phyloP scores from a whole-genome alignment of 345 rosid species.

The Camelina neglecta region DNA sequence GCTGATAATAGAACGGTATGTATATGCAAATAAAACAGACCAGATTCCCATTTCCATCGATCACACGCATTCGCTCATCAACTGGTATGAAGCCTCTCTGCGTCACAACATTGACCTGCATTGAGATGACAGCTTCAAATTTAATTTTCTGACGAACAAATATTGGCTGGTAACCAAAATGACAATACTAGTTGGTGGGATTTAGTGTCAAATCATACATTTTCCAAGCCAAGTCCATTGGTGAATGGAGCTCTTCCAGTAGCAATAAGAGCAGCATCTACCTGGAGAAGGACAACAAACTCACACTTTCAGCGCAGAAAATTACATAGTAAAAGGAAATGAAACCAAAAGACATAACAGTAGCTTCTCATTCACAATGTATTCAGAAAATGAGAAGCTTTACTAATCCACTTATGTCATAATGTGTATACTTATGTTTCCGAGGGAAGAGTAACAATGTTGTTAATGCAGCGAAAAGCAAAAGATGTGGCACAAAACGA shows the following conservation, averaged over 20 bases:
- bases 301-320: constrained; percentile 18
- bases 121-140: constrained; percentile 22
- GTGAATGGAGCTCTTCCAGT: constrained; percentile 99
- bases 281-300: constrained; percentile 54
- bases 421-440: background rate
- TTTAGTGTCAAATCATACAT: constrained; percentile 52
- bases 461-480: background rate
- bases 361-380: background rate
- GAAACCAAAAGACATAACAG: background rate
- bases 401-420: background rate
- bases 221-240: constrained; percentile 94
- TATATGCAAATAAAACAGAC: constrained; percentile 47
- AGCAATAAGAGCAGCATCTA: constrained; percentile 97
- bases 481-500: background rate
- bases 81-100: constrained; percentile 94
- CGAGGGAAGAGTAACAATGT: constrained; percentile 1
- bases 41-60: constrained; percentile 81
- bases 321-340: constrained; percentile 12
- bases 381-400: constrained; percentile 4
- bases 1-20: background rate
- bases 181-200: background rate
- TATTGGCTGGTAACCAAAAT: constrained; percentile 5
- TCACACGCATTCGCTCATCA: constrained; percentile 85
- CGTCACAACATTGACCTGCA: constrained; percentile 84
- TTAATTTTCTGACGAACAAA: constrained; percentile 19